Evolutionary conservation across 371 early-diverging fungal species (phyloP).

Genomic region (Rhizopus sp.): DNA sequence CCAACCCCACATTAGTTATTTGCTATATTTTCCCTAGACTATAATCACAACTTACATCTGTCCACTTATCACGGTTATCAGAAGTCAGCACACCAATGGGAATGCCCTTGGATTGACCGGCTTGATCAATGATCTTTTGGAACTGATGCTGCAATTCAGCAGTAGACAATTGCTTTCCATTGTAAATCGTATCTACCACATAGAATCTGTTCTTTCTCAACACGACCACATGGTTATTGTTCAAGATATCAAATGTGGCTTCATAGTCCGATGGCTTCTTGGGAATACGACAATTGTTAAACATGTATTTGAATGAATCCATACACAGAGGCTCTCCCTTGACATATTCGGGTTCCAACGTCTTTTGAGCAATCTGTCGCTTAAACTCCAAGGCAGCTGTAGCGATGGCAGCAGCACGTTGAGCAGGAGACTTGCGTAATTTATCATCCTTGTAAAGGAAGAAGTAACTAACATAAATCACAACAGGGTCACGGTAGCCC

Average conservation of each 20-base stretch:
- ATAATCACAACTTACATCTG: slow-evolving; percentile 61
- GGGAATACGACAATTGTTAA: slow-evolving; percentile 95
- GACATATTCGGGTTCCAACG: slow-evolving; percentile 84
- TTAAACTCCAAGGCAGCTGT: slow-evolving; percentile 89
- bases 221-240: slow-evolving; percentile 86
- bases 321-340: slow-evolving; percentile 83
- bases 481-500: slow-evolving; percentile 95
- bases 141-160: slow-evolving; percentile 83
- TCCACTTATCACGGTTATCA: slow-evolving; percentile 93
- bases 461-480: slow-evolving; percentile 87
- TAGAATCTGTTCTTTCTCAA: slow-evolving; percentile 92
- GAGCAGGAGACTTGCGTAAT: slow-evolving; percentile 72
- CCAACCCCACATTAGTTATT: too few relatives aligned
- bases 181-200: slow-evolving; percentile 69
- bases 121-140: slow-evolving; percentile 71
- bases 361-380: slow-evolving; percentile 73
- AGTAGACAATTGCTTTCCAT: slow-evolving; percentile 81
- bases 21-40: too few relatives aligned
- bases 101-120: slow-evolving; percentile 71
- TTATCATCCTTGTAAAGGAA: slow-evolving; percentile 84
- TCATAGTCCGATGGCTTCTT: slow-evolving; percentile 83
- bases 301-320: slow-evolving; percentile 93
- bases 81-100: slow-evolving; percentile 91
- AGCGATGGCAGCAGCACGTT: slow-evolving; percentile 87
- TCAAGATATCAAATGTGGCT: slow-evolving; percentile 73